Percentiles rank a stretch among this genome's conserved stretches.
phyloP scores from a whole-genome alignment of 1,284 basidiomycete genomes.

The Rhodotorula sp. region DNA sequence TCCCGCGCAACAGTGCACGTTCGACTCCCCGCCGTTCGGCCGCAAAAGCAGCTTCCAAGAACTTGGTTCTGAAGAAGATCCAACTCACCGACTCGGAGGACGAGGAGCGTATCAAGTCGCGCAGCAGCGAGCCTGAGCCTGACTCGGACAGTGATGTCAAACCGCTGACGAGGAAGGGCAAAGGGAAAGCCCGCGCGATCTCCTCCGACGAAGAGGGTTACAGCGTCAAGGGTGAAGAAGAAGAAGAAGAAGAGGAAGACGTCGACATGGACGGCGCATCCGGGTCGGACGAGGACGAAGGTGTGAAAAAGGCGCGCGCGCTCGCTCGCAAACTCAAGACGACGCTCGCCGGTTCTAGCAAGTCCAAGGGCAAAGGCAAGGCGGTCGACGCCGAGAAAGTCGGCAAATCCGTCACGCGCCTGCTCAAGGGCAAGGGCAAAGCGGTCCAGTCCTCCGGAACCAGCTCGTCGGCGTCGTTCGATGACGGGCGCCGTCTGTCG shows the following conservation, averaged over 20 bases:
- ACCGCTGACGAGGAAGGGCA: conserved; percentile 7
- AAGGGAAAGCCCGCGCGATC: not conserved
- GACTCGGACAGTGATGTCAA: conserved; percentile 1
- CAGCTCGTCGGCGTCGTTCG: not conserved
- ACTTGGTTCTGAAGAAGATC: not conserved
- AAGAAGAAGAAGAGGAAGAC: not conserved
- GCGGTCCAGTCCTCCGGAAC: conserved; percentile 6
- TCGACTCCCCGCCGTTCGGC: conserved; percentile 15
- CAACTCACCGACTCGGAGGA: conserved; percentile 22
- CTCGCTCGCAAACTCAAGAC: conserved; percentile 12
- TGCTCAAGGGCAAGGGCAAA: conserved; percentile 36
- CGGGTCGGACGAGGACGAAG: conserved; percentile 1
- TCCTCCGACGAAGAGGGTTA: not conserved
- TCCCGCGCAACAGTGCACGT: conserved; percentile 10
- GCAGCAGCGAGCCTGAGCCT: not conserved
- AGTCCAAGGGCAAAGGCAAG: conserved; percentile 15
- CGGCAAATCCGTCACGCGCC: conserved; percentile 2
- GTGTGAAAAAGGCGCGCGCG: conserved; percentile 12
- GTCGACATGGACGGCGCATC: not conserved
- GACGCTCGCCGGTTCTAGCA: not conserved
- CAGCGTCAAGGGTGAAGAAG: conserved; percentile 6
- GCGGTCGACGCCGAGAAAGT: conserved; percentile 4
- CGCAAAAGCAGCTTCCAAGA: conserved; percentile 4
- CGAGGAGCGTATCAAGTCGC: not conserved
- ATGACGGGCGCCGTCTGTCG: conserved; percentile 1